Base-by-base conservation (phyloP, 2,329 filamentous ascomycete species). In the Colletotrichum scovillei region DNA sequence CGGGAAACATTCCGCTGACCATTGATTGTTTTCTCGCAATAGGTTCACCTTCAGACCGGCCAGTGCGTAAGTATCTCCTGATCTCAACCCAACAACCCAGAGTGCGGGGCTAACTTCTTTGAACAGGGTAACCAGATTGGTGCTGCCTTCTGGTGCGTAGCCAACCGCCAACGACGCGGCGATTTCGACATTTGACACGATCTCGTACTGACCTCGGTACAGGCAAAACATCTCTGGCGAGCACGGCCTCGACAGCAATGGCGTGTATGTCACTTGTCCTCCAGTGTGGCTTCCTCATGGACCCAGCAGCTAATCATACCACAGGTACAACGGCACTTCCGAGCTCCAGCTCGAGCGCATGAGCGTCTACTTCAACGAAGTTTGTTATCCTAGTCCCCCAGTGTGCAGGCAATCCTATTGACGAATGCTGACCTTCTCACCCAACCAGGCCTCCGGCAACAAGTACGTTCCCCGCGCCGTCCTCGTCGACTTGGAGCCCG, bases 21-120 rank as follows among this genome's bases (percentile, higher is more conserved):
- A 76, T 77, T 72, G 78, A 74, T 76, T 83, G 82, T 86, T 85
- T 81, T 82, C 80, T 78, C 77, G 77, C 77, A 82, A 90, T 84
- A 98, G 96, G 96, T 98, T 88, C 97, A 99, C 89, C 95, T 99
- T 82, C 97, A 99, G 90, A 99, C 97, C 91, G 97, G 97, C 87
- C 97, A 99, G 92, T 98, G 97, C 90, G 96, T 98, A 88, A 88
- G 88, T 89, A 63, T 69, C 59, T 63, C 62, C 75, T 70, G 22
- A 55, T 63, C 30, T 49, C 56, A n/a, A 60, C 35, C 46, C 55
- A 53, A 55, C 53, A 22, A 30, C 30, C 35, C 46, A 57, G 49
- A 56, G 55, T 75, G 75, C 73, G 76, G 71, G 74, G 79, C 84
- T 87, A 80, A 88, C 82, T 76, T 65, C 74, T 77, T 80, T 75